phyloP scores from a whole-genome alignment of 2,329 filamentous ascomycete genomes.

The Trichoderma asperellum region DNA sequence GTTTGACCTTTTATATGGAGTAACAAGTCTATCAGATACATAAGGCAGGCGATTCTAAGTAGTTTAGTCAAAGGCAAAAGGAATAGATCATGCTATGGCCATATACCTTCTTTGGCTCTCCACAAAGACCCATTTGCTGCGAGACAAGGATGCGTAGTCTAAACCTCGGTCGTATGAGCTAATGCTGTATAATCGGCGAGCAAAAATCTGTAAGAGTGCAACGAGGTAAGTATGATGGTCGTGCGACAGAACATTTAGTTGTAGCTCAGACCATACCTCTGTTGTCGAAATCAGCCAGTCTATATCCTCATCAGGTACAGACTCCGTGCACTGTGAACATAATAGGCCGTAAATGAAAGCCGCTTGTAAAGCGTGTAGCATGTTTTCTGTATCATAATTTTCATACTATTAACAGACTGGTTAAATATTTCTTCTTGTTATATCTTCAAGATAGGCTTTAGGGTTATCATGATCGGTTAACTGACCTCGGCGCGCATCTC shows the following conservation, averaged over 20 bases:
- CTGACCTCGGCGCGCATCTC: conserved; percentile 9
- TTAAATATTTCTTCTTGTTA: neutral
- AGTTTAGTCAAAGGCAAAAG: neutral
- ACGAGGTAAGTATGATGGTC: neutral
- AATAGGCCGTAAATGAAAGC: neutral
- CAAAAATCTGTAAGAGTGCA: neutral
- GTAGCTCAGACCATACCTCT: neutral
- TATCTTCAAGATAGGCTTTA: neutral
- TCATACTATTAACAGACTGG: neutral
- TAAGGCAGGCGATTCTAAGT: neutral
- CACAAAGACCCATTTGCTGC: neutral
- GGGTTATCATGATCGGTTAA: fast-evolving
- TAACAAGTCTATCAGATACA: conserved; percentile 7
- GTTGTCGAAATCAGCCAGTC: neutral
- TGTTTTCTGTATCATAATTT: neutral
- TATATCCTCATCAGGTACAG: neutral
- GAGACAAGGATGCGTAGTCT: neutral
- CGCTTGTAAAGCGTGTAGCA: neutral
- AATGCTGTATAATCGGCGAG: neutral
- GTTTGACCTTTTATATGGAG: conserved; percentile 7
- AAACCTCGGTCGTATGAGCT: neutral
- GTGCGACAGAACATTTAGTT: neutral
- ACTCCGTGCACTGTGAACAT: neutral
- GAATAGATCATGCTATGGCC: too few relatives aligned
- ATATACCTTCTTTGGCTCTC: conserved; percentile 2